A percentile compares a stretch with the other conserved stretches of the same genome.
Conservation (phyloP, 805 yeast species). For the Scheffersomyces amazonensis region DNA sequence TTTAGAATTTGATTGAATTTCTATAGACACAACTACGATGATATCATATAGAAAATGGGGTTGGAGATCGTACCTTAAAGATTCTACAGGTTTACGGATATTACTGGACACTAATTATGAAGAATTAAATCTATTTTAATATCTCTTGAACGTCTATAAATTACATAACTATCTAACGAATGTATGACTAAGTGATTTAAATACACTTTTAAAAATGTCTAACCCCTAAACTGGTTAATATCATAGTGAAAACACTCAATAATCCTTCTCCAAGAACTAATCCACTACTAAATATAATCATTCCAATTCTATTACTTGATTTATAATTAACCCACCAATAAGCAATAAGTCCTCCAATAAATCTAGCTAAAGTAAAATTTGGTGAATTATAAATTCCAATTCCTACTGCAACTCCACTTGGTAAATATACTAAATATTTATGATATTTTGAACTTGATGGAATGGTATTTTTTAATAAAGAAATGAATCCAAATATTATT, state of each 20-base stretch:
- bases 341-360: conserved; percentile 78
- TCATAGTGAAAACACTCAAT: conserved; percentile 77
- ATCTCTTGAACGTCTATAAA: conserved; percentile 1
- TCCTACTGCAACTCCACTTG: conserved; percentile 96
- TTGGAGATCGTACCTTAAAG: too few relatives aligned
- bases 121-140: too few relatives aligned
- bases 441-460: conserved; percentile 40
- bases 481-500: conserved; percentile 61
- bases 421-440: conserved; percentile 56
- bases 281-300: conserved; percentile 91
- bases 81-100: too few relatives aligned
- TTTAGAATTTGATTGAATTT: too few relatives aligned
- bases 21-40: too few relatives aligned
- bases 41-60: too few relatives aligned
- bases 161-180: not conserved
- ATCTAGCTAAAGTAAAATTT: conserved; percentile 88
- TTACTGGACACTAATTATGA: too few relatives aligned
- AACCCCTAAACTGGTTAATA: conserved; percentile 61
- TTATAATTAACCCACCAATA: conserved; percentile 48
- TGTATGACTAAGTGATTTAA: not conserved
- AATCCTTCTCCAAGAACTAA: conserved; percentile 92
- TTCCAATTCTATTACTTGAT: conserved; percentile 49
- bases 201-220: conserved; percentile 16
- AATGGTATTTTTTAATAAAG: conserved; percentile 59
- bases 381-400: conserved; percentile 95